phyloP scores from a whole-genome alignment of 2,329 filamentous ascomycete genomes.

The Cyphellophora europaea region DNA sequence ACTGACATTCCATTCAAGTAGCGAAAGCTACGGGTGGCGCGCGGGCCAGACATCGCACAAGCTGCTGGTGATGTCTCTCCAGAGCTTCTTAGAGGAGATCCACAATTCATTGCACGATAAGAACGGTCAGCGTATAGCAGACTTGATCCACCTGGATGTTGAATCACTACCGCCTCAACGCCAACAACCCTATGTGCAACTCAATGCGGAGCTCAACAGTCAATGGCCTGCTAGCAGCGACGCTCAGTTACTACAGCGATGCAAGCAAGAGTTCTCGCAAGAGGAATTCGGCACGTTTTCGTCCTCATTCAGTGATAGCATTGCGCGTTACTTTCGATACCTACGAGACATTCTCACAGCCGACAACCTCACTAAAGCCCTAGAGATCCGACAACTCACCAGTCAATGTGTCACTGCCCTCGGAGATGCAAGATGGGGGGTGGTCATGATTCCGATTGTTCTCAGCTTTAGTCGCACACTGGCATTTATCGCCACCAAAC shows the following conservation, averaged over 20 bases:
- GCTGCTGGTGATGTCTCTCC: not conserved
- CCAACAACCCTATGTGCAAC: constrained; percentile 15
- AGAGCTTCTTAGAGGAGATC: constrained; percentile 14
- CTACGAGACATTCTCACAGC: constrained; percentile 16
- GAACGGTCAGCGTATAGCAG: constrained; percentile 15
- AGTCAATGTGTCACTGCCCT: constrained; percentile 79
- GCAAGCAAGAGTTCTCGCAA: constrained; percentile 12
- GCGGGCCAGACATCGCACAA: not conserved
- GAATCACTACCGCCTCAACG: constrained; percentile 13
- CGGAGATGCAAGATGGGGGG: constrained; percentile 67
- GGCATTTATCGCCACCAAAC: constrained; percentile 70
- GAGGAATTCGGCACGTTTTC: constrained; percentile 17
- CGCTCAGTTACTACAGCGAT: constrained; percentile 10
- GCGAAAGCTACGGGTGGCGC: not conserved
- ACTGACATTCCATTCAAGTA: no score
- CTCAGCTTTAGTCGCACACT: constrained; percentile 73
- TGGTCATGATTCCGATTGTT: constrained; percentile 73
- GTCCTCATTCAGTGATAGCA: constrained; percentile 14
- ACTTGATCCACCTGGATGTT: constrained; percentile 18
- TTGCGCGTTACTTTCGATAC: constrained; percentile 19
- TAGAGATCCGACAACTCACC: constrained; percentile 16
- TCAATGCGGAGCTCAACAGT: constrained; percentile 15
- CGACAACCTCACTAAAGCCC: constrained; percentile 15
- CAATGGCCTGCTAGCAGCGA: constrained; percentile 14
- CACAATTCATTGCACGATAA: constrained; percentile 10